Evolutionary conservation across 2,329 filamentous ascomycete species (phyloP), one percentile per base, ranked within the genome.

Genomic region (Talaromyces rugulosus): DNA sequence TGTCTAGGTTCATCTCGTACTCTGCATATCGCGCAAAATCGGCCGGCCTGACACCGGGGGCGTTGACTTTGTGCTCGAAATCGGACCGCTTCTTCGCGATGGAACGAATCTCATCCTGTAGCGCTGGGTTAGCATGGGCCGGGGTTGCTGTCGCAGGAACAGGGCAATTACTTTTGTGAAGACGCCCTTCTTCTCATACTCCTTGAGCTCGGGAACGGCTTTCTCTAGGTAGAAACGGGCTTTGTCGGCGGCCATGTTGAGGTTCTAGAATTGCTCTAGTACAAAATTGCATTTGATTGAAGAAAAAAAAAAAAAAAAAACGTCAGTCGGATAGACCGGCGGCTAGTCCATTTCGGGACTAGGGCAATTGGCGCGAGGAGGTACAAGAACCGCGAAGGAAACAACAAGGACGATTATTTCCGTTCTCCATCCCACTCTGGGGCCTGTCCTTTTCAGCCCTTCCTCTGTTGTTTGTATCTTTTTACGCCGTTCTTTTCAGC

Each of bases 221-320:
- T 94, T 89, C 80, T 99, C 95, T 66, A 98, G 85, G 77, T 91
- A 97, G 78, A 94, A 98, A 62, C 94, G 91, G 61, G 94, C 95
- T 78, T 97, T 98, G 72, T 98, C 95, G 66, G 90, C 89, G 1
- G 92, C 86, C 92, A 96, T 96, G 63, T 58, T 70, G 71, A 70
- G 4, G 30, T 14, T 31, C 12, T 50, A 16, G 11, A 33, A 36
- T 12, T 56, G 31, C 54, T 51, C 30, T 5, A 18, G 28, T 30
- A 36, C n/a, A 6, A 56, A 34, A 36, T 56, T 31, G 31, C 30
- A 36, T 18, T 42, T 34, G 34, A 53, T 40, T 31, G 12, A 34
- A 50, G 5, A 16, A 18, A 50, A 52, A 31, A 51, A n/a, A 40
- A 55, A 58, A 47, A 62, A 56, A 56, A 62, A 54, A 42, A 31